A percentile compares a stretch with the other conserved stretches of the same genome.
phyloP scores from a whole-genome alignment of 140 eudicot genomes.

The Anethum foeniculum region DNA sequence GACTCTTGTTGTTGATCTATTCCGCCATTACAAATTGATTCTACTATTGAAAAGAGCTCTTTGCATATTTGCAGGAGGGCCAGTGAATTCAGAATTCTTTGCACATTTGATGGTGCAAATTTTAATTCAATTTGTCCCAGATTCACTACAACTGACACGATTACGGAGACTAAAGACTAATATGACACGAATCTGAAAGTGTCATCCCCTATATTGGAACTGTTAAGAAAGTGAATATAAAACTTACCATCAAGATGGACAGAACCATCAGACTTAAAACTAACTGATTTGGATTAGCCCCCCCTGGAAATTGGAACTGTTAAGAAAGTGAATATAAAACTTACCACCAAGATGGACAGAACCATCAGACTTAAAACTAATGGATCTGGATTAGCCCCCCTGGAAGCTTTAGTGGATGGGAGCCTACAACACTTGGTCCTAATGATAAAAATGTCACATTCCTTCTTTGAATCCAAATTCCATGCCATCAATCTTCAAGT shows the following conservation, averaged over 20 bases:
- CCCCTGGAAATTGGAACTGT: no score
- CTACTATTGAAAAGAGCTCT: not conserved
- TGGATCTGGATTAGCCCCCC: not conserved
- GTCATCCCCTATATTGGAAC: not conserved
- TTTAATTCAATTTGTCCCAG: not conserved
- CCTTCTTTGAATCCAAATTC: not conserved
- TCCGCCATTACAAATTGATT: not conserved
- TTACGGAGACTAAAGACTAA: not conserved
- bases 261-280: not conserved
- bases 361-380: not conserved
- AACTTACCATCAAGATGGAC: not conserved
- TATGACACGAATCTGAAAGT: not conserved
- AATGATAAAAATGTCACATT: not conserved
- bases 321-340: not conserved
- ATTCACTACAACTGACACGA: not conserved
- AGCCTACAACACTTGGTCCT: constrained; percentile 5
- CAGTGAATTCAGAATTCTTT: not conserved
- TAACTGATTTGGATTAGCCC: no score
- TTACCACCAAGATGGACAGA: not conserved
- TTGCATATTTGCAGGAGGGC: constrained; percentile 1
- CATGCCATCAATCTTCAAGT: not conserved
- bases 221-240: not conserved
- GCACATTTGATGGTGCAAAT: not conserved
- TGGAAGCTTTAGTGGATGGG: not conserved
- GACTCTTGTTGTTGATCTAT: not conserved